phyloP scores from a whole-genome alignment of 2,329 filamentous ascomycete genomes.

The Rhexocercosporidium sp. region DNA sequence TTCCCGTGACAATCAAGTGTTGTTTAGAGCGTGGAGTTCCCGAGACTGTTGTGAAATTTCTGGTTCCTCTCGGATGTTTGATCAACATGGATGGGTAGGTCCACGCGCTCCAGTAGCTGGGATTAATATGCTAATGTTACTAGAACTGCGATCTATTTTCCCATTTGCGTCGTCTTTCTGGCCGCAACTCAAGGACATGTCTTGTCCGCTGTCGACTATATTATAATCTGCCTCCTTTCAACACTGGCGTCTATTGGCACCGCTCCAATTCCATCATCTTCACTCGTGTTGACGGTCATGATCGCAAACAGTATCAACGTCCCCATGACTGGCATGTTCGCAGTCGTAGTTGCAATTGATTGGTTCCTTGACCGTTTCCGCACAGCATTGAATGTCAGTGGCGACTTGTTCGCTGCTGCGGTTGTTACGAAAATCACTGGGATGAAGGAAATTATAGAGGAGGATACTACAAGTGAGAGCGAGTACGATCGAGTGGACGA shows the following conservation, averaged over 20 bases:
- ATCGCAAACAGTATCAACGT: slow-evolving; percentile 12
- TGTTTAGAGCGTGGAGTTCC: slow-evolving; percentile 1
- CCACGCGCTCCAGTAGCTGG: background rate
- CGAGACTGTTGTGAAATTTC: slow-evolving; percentile 3
- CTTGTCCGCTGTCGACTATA: background rate
- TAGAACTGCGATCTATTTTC: slow-evolving; percentile 16
- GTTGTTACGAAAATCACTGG: slow-evolving; percentile 10
- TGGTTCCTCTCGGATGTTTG: slow-evolving; percentile 7
- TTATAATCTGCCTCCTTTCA: slow-evolving; percentile 12
- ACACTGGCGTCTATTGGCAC: slow-evolving; percentile 13
- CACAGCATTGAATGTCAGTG: slow-evolving; percentile 9
- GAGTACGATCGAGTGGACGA: background rate
- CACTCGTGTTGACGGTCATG: slow-evolving; percentile 15
- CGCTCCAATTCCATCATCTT: slow-evolving; percentile 10
- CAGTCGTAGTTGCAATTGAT: slow-evolving; percentile 8
- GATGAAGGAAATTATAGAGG: slow-evolving; percentile 2
- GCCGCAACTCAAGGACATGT: slow-evolving; percentile 7
- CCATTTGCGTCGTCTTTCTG: slow-evolving; percentile 8
- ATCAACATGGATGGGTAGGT: slow-evolving; percentile 20
- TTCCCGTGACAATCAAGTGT: slow-evolving; percentile 12
- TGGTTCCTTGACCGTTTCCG: slow-evolving; percentile 15
- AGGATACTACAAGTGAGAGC: background rate
- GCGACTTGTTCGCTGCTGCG: slow-evolving; percentile 5
- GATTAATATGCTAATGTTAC: background rate
- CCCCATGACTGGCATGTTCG: slow-evolving; percentile 10